Base-by-base conservation (phyloP, 2,329 filamentous ascomycete genomes). In the Pyricularia sp. region DNA sequence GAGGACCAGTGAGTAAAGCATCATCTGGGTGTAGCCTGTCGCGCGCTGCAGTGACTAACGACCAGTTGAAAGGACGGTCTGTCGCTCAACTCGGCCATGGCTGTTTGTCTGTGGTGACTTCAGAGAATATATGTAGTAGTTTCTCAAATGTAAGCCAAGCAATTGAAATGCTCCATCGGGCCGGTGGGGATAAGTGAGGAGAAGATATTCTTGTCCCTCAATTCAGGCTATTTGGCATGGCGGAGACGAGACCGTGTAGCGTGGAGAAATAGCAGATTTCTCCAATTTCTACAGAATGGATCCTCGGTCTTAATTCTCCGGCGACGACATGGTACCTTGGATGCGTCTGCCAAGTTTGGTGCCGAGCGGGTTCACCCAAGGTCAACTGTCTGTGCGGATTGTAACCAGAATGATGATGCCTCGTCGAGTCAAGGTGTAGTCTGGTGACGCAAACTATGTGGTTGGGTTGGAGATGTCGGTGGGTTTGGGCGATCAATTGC, bases 141-240 rank as follows among this genome's bases (percentile, higher is more conserved):
- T 61, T 28, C 12, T 17, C 12, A 11, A 23, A 17, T 63, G 26
- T n/a, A 63, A 28, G 59, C 59, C 59, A 63, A 63, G 59, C 59
- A 63, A 28, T 11, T 30, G 12, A 63, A 14, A 10, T 28, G 10
- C 25, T 30, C 9, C 58, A 25, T 28, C 59, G 59, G 59, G 59
- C 59, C 26, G 42, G 42, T 50, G 17, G 59, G 59, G 59, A 23
- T 63, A 63, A 63, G 14, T 63, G 59, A 63, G 59, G 59, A 26
- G 59, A 63, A 63, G 26, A 12, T 63, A 17, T 63, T 30, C 59
- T 30, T 63, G 59, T 30, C 25, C 59, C 59, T 25, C 59, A 63
- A 63, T 63, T 63, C 59, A 63, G 59, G 25, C 59, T 63, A 63
- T 63, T 63, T 63, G 59, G 59, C 59, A 63, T 63, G 59, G 59